These are phyloP conservation scores for Ogataea dorogensis DNA, from an alignment of 805 yeast genomes.

Conservation along the genomic window DNA sequence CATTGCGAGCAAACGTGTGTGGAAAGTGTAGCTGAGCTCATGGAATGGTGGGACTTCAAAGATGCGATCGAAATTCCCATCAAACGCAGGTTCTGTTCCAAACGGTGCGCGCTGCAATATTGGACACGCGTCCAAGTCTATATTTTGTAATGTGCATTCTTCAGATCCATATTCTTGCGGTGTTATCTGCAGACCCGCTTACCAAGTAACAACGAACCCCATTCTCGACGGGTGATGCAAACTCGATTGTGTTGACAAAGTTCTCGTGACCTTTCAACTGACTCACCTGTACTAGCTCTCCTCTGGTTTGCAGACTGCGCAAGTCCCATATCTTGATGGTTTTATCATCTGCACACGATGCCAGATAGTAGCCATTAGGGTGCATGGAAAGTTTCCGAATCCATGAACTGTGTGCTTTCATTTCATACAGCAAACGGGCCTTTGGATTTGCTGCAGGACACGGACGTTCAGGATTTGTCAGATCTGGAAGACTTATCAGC, in stretches of 20 bases:
- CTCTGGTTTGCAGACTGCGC: conserved; percentile 24
- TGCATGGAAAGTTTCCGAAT: conserved; percentile 67
- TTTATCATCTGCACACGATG: conserved; percentile 79
- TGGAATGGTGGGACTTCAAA: conserved; percentile 68
- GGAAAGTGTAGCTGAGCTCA: conserved; percentile 55
- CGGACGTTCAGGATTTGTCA: conserved; percentile 41
- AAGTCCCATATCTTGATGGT: conserved; percentile 78
- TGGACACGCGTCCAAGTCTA: conserved; percentile 14
- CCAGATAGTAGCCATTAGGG: conserved; percentile 69
- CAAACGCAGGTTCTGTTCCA: conserved; percentile 54
- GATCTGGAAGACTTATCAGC: conserved; percentile 67
- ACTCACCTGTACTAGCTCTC: conserved; percentile 25
- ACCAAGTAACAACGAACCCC: conserved; percentile 62
- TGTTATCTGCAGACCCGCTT: conserved; percentile 62
- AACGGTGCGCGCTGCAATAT: conserved; percentile 43
- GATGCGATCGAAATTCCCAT: conserved; percentile 51
- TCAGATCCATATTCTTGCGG: conserved; percentile 53
- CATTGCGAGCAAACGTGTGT: conserved; percentile 47
- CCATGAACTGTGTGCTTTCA: conserved; percentile 86
- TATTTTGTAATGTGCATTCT: conserved; percentile 6
- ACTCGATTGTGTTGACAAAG: conserved; percentile 62
- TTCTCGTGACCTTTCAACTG: conserved; percentile 66
- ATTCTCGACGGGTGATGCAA: conserved; percentile 49
- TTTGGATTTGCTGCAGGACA: conserved; percentile 56
- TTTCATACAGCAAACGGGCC: conserved; percentile 55